Percentiles rank a stretch among this genome's conserved stretches.
Conservation (phyloP, 345 rosid genomes). For the Trapa bicornis region DNA sequence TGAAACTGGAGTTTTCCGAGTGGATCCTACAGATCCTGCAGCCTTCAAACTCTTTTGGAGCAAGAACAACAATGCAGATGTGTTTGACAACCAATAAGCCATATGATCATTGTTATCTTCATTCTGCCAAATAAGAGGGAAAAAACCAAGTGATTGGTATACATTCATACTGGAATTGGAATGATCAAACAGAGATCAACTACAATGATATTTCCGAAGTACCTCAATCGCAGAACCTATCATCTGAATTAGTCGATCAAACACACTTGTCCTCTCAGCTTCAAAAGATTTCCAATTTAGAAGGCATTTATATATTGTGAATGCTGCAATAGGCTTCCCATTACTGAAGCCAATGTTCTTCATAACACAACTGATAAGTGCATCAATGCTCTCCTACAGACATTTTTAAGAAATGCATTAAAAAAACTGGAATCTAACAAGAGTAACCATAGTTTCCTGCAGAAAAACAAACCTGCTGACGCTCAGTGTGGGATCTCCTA, state of each 20-base stretch:
- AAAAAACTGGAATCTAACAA: conserved; percentile 9
- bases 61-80: conserved; percentile 75
- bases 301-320: conserved; percentile 90
- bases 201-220: not conserved
- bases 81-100: conserved; percentile 96
- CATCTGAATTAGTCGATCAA: conserved; percentile 96
- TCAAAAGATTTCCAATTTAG: conserved; percentile 97
- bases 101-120: conserved; percentile 88
- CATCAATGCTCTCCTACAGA: conserved; percentile 75
- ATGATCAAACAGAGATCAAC: too few species aligned
- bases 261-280: conserved; percentile 91
- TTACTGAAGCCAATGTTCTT: conserved; percentile 70
- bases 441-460: conserved; percentile 5
- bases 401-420: conserved; percentile 7
- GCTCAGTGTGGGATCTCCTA: conserved; percentile 60
- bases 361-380: conserved; percentile 64
- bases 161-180: too few species aligned
- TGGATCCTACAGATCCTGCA: conserved; percentile 49
- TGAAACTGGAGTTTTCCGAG: conserved; percentile 61
- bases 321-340: conserved; percentile 86
- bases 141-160: too few species aligned
- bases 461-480: conserved; percentile 58
- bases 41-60: conserved; percentile 73
- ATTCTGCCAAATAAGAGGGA: conserved; percentile 25
- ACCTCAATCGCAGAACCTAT: conserved; percentile 99